These are phyloP conservation scores for Ocimum tenuiflorum DNA, from an alignment of 257 asterid genomes.

Conservation along the genomic window DNA sequence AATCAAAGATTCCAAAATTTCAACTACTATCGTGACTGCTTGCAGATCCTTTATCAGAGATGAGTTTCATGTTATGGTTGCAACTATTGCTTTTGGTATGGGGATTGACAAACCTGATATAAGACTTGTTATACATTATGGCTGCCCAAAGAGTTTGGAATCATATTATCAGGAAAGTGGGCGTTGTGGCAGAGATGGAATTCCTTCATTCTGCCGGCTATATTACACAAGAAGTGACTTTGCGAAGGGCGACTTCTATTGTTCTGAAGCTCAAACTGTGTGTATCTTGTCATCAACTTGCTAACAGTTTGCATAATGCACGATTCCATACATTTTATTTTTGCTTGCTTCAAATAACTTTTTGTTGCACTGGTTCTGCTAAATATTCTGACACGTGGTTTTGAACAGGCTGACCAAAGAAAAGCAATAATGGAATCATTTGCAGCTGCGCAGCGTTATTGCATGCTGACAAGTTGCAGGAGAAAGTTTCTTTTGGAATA, in stretches of 20 bases:
- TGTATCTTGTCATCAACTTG: conserved; percentile 24
- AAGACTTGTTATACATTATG: conserved; percentile 83
- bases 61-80: conserved; percentile 88
- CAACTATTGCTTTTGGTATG: conserved; percentile 98
- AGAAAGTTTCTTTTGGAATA: conserved; percentile 78
- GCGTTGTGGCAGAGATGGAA: conserved; percentile 93
- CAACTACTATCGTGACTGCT: conserved; percentile 20
- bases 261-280: conserved; percentile 73
- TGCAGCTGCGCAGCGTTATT: conserved; percentile 67
- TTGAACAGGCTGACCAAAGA: conserved; percentile 66
- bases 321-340: background rate
- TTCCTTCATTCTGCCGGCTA: conserved; percentile 80
- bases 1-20: background rate
- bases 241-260: conserved; percentile 70
- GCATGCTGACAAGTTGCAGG: conserved; percentile 80
- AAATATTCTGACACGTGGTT: conserved; percentile 17
- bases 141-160: conserved; percentile 97
- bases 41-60: conserved; percentile 87
- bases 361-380: conserved; percentile 8
- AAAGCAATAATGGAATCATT: conserved; percentile 74
- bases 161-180: conserved; percentile 99
- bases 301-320: conserved; percentile 1
- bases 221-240: conserved; percentile 81
- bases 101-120: conserved; percentile 94
- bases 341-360: conserved; percentile 2